A percentile compares a stretch with the other conserved stretches of the same genome.
phyloP scores from a whole-genome alignment of 805 yeast genomes.

The Pachysolen tannophilus region DNA sequence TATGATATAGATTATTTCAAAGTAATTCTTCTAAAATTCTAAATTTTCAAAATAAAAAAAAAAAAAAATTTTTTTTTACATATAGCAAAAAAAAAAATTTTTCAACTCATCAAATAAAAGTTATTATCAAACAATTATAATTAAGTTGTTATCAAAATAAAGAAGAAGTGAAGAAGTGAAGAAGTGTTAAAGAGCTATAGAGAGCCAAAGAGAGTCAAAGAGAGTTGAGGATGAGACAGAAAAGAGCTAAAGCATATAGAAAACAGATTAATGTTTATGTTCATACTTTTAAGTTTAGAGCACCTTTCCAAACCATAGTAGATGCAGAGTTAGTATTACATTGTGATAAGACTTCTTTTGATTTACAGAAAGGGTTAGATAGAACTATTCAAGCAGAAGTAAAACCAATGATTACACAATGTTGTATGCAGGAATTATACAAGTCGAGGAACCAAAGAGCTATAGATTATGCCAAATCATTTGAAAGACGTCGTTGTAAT shows the following conservation, averaged over 20 bases:
- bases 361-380: conserved; percentile 71
- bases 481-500: conserved; percentile 90
- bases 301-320: conserved; percentile 84
- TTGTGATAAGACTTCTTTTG: conserved; percentile 60
- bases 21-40: no score
- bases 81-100: no score
- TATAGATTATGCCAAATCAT: conserved; percentile 69
- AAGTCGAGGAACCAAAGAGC: conserved; percentile 64
- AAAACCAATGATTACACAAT: conserved; percentile 91
- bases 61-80: no score
- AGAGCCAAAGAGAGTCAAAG: no score
- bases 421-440: conserved; percentile 85
- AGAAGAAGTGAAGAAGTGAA: no score
- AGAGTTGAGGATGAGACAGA: conserved; percentile 69
- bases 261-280: conserved; percentile 84
- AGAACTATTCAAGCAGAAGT: conserved; percentile 80
- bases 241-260: conserved; percentile 88
- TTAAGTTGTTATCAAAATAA: no score
- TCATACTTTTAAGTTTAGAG: conserved; percentile 85
- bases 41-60: no score
- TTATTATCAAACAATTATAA: no score
- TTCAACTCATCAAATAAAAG: no score
- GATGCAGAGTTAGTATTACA: conserved; percentile 72
- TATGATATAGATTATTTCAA: no score
- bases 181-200: no score